Evolutionary conservation across 108 stramenopile genomes (phyloP), one percentile per base, ranked within the genome.

Genomic region (Discostella stelligeroides): DNA sequence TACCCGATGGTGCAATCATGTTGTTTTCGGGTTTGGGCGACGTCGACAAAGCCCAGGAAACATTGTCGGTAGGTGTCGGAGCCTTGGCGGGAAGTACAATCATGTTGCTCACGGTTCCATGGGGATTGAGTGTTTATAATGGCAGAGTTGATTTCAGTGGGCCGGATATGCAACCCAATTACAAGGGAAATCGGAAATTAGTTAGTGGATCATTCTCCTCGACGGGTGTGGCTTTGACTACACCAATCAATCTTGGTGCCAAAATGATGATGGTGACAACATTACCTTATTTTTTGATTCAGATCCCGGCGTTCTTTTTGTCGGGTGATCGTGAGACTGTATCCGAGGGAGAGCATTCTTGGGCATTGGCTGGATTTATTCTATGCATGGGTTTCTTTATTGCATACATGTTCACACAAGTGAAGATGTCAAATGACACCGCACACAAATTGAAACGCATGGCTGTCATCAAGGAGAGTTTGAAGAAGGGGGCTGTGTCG

Each of bases 1-100:
- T 99, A 20, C 98, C 98, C 20, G 98, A 99, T 83, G 97, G 95
- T 28, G 96, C 96, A 42, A 97, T 99, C 66, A 95, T 99, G 68
- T 83, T 98, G 9, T 99, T 99, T 64, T 88, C 86, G 11, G 98
- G 98, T 29, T 63, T 98, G 34, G 95, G 95, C n/a, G 86, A 87
- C 49, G 66, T 87, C 29, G 87, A 90, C 50, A 63, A 56, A 38
- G 95, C 92, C 14, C 90, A 94, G 59, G 89, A 94, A 60, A 90
- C 96, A 15, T 83, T 98, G 6, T 69, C 83, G 11, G 96, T 98
- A 8, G 98, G 97, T 15, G 96, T 99, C 5, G 98, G 98, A 12
- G 97, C 98, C 23, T 81, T 99, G 59, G 98, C 98, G 0, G 98
- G 97, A 24, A 90, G 88, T 21, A 99, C 97, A 27, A 97, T 98